Evolutionary conservation across 2,329 filamentous ascomycete genomes (phyloP), one percentile per base, ranked within the genome.

Genomic region (Purpureocillium lavendulum): DNA sequence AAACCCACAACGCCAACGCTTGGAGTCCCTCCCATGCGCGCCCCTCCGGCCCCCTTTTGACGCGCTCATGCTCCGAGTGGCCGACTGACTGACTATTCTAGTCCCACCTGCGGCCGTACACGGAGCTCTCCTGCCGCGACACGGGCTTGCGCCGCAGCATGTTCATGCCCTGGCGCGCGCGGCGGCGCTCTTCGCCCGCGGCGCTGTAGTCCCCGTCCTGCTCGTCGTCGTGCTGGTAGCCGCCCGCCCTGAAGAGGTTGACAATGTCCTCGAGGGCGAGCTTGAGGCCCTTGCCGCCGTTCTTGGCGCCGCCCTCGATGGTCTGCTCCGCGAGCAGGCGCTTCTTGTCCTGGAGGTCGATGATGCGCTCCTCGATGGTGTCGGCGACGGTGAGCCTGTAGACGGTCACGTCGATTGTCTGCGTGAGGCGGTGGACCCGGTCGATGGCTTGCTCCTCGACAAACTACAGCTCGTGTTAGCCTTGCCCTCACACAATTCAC

Each of bases 401-500:
- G 46, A 98, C 87, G 40, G 90, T 79, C 28, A 98, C 92, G 56
- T 97, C 89, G 31, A 90, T 75, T 2, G 87, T 96, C 63, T 98
- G 92, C 31, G 94, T 97, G 39, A 98, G 82, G n/a, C 92, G 87
- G 59, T 98, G 92, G 18, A 98, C 92, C 40, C 92, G 87, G 62
- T 98, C 92, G 51, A 98, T 98, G 36, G 92, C 92, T 70, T 98
- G 92, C 60, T 98, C 92, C 68, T 98, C 92, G 28, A 98, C 87
- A 56, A 98, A 98, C 76, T 86, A 50, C n/a, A 40, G 21, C 21
- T 21, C 40, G 33, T 26, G 46, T 48, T 38, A 49, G 41, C 4
- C 40, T 29, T 14, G 14, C 4, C 32, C 7, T 34, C 8, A 9
- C 14, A n/a, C 8, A 7, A 26, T 13, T 7, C 28, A 12, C 14